phyloP scores from a whole-genome alignment of 768 basidiomycete genomes.

The Leccinum longicurvipes region DNA sequence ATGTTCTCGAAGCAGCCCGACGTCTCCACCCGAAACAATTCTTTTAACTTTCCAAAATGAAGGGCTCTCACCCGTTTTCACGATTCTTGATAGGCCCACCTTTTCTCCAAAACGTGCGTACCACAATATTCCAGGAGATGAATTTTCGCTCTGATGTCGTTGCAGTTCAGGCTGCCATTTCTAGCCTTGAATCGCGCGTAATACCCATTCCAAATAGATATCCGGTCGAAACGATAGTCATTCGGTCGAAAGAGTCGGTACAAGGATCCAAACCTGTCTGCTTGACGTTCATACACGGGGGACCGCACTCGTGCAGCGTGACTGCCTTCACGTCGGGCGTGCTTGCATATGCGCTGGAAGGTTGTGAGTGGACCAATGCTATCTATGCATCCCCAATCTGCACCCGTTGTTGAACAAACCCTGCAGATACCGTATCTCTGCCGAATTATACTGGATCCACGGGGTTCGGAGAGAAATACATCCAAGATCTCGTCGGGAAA shows the following conservation, averaged over 20 bases:
- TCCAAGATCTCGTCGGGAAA: constrained; percentile 51
- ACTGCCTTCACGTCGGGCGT: constrained; percentile 46
- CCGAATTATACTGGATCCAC: constrained; percentile 69
- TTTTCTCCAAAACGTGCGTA: constrained; percentile 41
- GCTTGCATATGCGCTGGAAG: constrained; percentile 52
- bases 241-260: constrained; percentile 31
- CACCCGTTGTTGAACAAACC: neutral
- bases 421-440: constrained; percentile 52
- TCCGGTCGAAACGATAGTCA: constrained; percentile 54
- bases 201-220: constrained; percentile 47
- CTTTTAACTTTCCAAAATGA: constrained; percentile 38
- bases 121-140: neutral
- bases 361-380: constrained; percentile 44
- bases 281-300: constrained; percentile 58
- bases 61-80: neutral
- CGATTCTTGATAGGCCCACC: constrained; percentile 40
- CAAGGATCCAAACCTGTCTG: constrained; percentile 38
- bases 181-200: constrained; percentile 39
- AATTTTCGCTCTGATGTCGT: neutral
- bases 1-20: constrained; percentile 48
- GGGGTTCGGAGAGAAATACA: constrained; percentile 62
- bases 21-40: constrained; percentile 46
- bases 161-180: constrained; percentile 45
- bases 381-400: neutral
- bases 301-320: constrained; percentile 51